Evolutionary conservation across 768 basidiomycete genomes (phyloP), one percentile per base, ranked within the genome.

Genomic region (Termitomyces titanicus): DNA sequence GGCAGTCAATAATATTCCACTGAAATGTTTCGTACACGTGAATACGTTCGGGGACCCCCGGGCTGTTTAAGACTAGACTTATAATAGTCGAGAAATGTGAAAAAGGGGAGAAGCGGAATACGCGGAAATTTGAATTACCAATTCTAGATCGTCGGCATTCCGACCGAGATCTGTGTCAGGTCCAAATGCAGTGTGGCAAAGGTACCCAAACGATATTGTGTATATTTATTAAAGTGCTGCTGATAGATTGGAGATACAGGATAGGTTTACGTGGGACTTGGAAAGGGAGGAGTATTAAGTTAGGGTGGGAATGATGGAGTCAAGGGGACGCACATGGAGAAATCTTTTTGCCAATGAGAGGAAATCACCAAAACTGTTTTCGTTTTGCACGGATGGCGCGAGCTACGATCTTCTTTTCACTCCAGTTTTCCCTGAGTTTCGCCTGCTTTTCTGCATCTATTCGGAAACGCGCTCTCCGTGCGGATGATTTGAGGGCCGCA

Each of bases 311-410:
- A 11, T 24, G 31, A 8, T 2, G 35, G 31, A 9, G 20, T 54
- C 22, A 44, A 13, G 45, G n/a, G 37, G 31, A 57, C 55, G 45
- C 33, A 56, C 53, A 50, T 22, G 46, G 54, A 47, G 25, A 46
- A 53, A 43, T 47, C 39, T 45, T 55, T 53, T 53, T 40, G 42
- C 31, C 57, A 33, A 33, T 42, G 44, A 27, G 51, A 60, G 24
- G 6, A 55, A 29, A 63, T 74, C 77, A 93, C 91, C 91, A 93
- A 64, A 86, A 78, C 66, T 83, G 79, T 61, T 80, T 81, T 60
- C 89, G 78, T 69, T 85, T 89, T 65, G 75, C 75, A 61, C 78
- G 72, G 47, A 92, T 82, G n/a, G 85, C 85, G 67, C 75, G 77
- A 5, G 80, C 74, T 53, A 85, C 72, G 40, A 76, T 62, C 69